Percentiles rank a stretch among this genome's conserved stretches.
These are phyloP conservation scores for Cercospora sp. DNA, from an alignment of 2,329 filamentous ascomycete species.

Conservation along the genomic window DNA sequence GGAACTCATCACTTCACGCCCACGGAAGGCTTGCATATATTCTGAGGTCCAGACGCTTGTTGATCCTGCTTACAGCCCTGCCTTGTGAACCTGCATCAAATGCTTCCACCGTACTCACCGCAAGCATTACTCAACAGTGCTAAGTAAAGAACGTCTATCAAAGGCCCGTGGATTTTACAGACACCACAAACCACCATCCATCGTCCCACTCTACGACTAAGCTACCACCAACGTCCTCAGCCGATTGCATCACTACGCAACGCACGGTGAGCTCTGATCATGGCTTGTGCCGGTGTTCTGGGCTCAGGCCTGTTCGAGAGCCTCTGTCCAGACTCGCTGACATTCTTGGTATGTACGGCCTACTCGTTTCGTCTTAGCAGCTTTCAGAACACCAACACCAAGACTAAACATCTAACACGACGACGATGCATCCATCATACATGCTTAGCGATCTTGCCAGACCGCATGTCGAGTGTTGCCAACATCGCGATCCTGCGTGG, in stretches of 20 bases:
- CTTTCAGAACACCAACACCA: background rate
- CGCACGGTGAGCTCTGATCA: background rate
- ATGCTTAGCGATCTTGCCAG: constrained; percentile 7
- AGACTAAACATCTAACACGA: background rate
- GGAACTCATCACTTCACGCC: background rate
- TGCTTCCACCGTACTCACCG: background rate
- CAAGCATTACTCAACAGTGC: constrained; percentile 3
- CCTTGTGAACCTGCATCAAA: constrained; percentile 2
- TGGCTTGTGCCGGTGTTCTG: constrained; percentile 8
- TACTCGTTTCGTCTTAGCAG: background rate
- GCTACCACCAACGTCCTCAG: background rate
- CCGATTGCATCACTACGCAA: background rate
- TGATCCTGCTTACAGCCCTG: constrained; percentile 18
- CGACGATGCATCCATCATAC: constrained; percentile 3
- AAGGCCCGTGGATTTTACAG: background rate
- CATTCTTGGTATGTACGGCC: constrained; percentile 11
- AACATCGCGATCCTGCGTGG: background rate
- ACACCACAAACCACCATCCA: background rate
- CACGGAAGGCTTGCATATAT: constrained; percentile 12
- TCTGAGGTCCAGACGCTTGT: constrained; percentile 4
- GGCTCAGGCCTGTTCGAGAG: constrained; percentile 8
- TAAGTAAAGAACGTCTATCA: constrained; percentile 1
- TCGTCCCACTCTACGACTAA: constrained; percentile 4
- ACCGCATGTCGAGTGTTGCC: background rate
- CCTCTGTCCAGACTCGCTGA: constrained; percentile 3